Evolutionary conservation across 768 basidiomycete species (phyloP).

Genomic region (Lanmaoa pseudosensibilis): DNA sequence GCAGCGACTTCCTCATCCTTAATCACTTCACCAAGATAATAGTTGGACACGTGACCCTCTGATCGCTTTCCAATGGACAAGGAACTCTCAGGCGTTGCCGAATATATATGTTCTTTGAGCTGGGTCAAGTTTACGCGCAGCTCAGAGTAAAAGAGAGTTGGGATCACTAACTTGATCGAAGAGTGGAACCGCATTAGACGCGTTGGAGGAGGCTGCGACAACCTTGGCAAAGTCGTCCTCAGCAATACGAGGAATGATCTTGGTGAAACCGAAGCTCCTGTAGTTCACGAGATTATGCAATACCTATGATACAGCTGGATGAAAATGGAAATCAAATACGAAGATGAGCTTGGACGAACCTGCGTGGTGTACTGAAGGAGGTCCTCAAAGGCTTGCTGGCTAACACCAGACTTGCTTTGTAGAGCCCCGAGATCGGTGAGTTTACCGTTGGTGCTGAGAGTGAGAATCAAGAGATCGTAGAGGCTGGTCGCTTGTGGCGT

Average conservation of each 20-base stretch:
- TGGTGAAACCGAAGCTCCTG: conserved; percentile 81
- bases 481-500: conserved; percentile 66
- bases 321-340: background rate
- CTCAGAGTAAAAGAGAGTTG: background rate
- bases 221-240: conserved; percentile 62
- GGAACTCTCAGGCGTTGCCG: conserved; percentile 58
- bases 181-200: conserved; percentile 51
- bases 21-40: conserved; percentile 75
- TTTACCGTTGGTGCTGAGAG: conserved; percentile 60
- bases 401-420: conserved; percentile 52
- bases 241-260: conserved; percentile 75
- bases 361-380: conserved; percentile 73
- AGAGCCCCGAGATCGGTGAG: conserved; percentile 58
- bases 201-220: conserved; percentile 60
- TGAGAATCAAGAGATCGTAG: conserved; percentile 69
- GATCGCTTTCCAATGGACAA: conserved; percentile 79
- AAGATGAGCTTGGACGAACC: conserved; percentile 37
- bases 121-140: conserved; percentile 28
- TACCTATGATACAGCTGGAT: conserved; percentile 23
- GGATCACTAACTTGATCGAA: conserved; percentile 57
- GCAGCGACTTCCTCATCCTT: conserved; percentile 76
- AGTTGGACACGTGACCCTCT: conserved; percentile 79
- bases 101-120: conserved; percentile 77
- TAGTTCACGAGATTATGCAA: conserved; percentile 60
- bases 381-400: conserved; percentile 63